Conservation (phyloP, 176 grass and related monocot species). For the Aegilops sharonensis region DNA sequence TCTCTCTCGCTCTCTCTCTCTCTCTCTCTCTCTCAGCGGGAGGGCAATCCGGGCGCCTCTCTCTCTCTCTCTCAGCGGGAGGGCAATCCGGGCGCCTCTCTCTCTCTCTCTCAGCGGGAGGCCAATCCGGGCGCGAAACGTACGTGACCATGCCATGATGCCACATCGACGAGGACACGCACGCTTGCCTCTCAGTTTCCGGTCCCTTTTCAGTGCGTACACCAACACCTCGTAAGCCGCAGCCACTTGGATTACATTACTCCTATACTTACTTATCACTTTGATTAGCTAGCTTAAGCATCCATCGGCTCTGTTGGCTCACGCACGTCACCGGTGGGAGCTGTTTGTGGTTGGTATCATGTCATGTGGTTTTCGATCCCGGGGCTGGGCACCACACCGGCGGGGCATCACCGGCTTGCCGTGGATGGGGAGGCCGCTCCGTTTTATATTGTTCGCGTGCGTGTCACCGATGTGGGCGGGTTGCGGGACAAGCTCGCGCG, state of each 20-base stretch:
- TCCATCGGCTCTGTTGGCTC: neutral
- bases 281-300: neutral
- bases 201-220: neutral
- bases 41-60: no score
- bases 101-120: neutral
- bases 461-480: no score
- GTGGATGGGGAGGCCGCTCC: neutral
- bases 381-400: neutral
- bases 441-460: neutral
- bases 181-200: neutral
- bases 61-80: no score
- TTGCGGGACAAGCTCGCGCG: no score
- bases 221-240: neutral
- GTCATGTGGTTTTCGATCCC: slow-evolving; percentile 8
- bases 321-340: neutral
- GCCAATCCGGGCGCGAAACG: neutral
- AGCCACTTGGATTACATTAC: neutral
- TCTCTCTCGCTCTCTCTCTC: no score
- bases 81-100: no score
- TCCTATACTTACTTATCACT: no score
- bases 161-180: neutral
- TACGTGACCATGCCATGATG: neutral
- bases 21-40: no score
- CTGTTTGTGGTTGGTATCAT: neutral
- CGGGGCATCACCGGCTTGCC: neutral